These are phyloP conservation scores for Taiozyma onychis DNA, from an alignment of 1,139 yeast species.

Conservation along the genomic window DNA sequence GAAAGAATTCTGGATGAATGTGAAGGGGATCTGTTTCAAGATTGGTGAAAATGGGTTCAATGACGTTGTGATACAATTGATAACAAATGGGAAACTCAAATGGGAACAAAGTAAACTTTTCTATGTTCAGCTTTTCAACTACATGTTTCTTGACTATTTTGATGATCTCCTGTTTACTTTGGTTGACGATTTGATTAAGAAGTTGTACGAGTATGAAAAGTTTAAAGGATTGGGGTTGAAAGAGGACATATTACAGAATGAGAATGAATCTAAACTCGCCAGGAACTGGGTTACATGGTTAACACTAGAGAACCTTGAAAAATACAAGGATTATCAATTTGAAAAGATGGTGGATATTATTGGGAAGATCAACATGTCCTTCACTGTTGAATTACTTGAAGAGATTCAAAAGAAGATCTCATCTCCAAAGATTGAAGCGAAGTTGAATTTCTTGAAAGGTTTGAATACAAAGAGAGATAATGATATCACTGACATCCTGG, in stretches of 20 bases:
- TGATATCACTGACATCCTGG: conserved; percentile 18
- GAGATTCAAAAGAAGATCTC: not conserved
- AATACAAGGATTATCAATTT: not conserved
- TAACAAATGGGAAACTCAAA: conserved; percentile 11
- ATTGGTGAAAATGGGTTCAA: conserved; percentile 4
- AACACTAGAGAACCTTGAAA: not conserved
- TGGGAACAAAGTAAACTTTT: conserved; percentile 22
- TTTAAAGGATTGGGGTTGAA: conserved; percentile 9
- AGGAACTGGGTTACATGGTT: conserved; percentile 15
- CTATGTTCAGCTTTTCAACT: conserved; percentile 27
- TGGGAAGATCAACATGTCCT: conserved; percentile 8
- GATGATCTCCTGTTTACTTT: conserved; percentile 8
- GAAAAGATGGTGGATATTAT: conserved; percentile 8
- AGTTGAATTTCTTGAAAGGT: not conserved
- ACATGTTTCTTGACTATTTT: conserved; percentile 3
- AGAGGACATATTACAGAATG: not conserved
- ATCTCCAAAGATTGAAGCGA: not conserved
- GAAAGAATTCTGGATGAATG: conserved; percentile 35
- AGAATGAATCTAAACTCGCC: conserved; percentile 5
- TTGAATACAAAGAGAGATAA: conserved; percentile 4
- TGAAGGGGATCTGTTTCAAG: conserved; percentile 22
- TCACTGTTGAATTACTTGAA: not conserved
- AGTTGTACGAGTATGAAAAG: conserved; percentile 11
- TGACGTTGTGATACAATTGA: conserved; percentile 8
- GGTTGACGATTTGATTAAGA: conserved; percentile 20